A percentile compares a stretch with the other conserved stretches of the same genome.
phyloP scores from a whole-genome alignment of 768 basidiomycete genomes.

The Pulveroboletus sp. region DNA sequence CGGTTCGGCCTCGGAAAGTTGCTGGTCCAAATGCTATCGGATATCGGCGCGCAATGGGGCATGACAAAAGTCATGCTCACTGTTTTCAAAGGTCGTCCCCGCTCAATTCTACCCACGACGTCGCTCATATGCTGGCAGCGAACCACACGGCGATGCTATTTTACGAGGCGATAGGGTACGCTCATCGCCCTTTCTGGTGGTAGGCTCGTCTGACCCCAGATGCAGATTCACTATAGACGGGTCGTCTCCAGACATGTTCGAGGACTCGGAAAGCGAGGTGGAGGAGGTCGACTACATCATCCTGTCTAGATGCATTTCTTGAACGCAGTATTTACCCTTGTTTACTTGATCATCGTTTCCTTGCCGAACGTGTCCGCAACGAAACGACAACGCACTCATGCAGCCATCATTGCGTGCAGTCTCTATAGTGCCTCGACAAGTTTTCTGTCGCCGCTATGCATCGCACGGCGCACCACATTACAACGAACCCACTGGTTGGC shows the following conservation, averaged over 20 bases:
- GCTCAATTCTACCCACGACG: neutral
- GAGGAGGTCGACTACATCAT: constrained; percentile 40
- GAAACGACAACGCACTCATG: constrained; percentile 28
- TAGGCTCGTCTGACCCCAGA: constrained; percentile 5
- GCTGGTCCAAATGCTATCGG: constrained; percentile 48
- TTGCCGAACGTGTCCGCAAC: constrained; percentile 5
- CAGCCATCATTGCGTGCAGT: constrained; percentile 46
- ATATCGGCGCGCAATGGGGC: constrained; percentile 47
- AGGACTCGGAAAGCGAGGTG: constrained; percentile 24
- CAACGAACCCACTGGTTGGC: constrained; percentile 84
- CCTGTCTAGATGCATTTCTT: constrained; percentile 29
- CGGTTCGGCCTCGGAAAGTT: constrained; percentile 58
- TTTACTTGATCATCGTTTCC: constrained; percentile 14
- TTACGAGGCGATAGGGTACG: constrained; percentile 56
- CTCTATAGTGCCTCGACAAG: constrained; percentile 18
- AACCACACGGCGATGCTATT: constrained; percentile 48
- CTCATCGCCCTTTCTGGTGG: neutral
- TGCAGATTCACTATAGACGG: constrained; percentile 54
- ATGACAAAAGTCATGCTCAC: constrained; percentile 79
- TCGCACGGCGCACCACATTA: constrained; percentile 80
- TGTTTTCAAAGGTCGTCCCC: constrained; percentile 60
- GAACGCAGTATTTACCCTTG: constrained; percentile 16
- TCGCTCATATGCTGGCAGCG: constrained; percentile 30
- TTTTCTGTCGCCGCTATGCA: constrained; percentile 48
- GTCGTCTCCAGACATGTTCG: constrained; percentile 45